phyloP scores from a whole-genome alignment of 2,329 filamentous ascomycete species.

The Claviceps humidiphila region DNA sequence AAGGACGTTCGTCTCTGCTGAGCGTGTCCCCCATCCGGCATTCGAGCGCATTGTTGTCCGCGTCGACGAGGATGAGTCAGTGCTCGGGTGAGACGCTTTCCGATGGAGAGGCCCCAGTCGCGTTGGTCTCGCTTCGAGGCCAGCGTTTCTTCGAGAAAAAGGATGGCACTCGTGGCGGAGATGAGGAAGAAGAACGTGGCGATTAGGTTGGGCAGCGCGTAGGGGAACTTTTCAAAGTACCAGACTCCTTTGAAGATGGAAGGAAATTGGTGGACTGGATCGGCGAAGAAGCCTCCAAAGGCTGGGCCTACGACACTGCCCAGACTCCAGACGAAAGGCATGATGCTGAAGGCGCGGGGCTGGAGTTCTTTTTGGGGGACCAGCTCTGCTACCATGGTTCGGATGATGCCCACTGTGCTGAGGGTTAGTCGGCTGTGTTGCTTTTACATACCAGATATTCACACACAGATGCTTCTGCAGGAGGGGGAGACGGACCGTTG shows the following conservation, averaged over 20 bases:
- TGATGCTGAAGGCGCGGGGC: constrained; percentile 78
- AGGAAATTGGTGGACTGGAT: constrained; percentile 65
- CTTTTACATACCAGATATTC: not conserved
- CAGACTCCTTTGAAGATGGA: constrained; percentile 50
- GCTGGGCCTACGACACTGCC: constrained; percentile 79
- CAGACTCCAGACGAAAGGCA: constrained; percentile 82
- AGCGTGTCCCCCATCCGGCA: not conserved
- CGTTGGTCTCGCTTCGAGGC: constrained; percentile 51
- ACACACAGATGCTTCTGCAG: not conserved
- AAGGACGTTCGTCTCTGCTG: constrained; percentile 30
- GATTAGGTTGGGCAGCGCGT: constrained; percentile 71
- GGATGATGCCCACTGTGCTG: constrained; percentile 63
- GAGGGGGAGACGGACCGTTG: constrained; percentile 44
- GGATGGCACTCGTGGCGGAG: constrained; percentile 56
- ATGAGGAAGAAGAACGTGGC: constrained; percentile 64
- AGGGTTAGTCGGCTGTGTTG: not conserved
- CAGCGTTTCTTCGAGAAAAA: constrained; percentile 84
- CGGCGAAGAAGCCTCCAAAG: constrained; percentile 76
- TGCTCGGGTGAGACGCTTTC: constrained; percentile 46
- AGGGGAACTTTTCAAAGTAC: constrained; percentile 68
- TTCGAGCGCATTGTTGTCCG: too few species aligned
- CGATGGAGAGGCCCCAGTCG: constrained; percentile 67
- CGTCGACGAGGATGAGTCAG: constrained; percentile 13
- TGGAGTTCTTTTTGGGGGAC: constrained; percentile 79
- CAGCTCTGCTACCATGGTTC: constrained; percentile 87